These are phyloP conservation scores for Saccharomycopsis hybrid DNA, from an alignment of 1,139 yeast genomes.

Conservation along the genomic window DNA sequence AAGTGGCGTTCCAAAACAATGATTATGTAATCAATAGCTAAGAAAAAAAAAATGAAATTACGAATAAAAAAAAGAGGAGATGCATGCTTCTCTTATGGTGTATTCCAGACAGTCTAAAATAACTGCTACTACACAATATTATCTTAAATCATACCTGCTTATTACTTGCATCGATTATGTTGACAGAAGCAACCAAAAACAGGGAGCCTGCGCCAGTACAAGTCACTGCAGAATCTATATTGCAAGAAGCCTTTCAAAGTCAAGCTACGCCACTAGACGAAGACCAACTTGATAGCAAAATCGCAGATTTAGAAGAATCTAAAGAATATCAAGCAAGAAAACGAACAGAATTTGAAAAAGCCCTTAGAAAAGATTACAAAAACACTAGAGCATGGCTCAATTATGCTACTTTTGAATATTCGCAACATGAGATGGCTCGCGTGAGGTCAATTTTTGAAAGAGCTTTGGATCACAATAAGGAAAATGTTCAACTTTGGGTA, in stretches of 20 bases:
- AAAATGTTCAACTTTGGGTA: conserved; percentile 79
- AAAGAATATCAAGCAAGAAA: conserved; percentile 68
- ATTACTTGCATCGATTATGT: no score
- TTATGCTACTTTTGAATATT: conserved; percentile 83
- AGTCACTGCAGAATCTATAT: conserved; percentile 50
- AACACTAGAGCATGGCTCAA: conserved; percentile 88
- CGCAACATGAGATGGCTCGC: conserved; percentile 67
- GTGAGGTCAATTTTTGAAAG: conserved; percentile 88
- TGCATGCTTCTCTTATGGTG: no score
- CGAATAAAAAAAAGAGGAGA: no score
- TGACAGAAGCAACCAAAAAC: neutral
- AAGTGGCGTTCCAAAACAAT: no score
- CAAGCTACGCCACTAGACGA: conserved; percentile 36
- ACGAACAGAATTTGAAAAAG: conserved; percentile 79
- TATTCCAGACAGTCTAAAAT: no score
- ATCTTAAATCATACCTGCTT: neutral
- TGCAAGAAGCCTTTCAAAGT: conserved; percentile 46
- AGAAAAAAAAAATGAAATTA: no score
- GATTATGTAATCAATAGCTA: no score
- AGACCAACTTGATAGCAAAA: conserved; percentile 45
- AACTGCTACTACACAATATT: no score
- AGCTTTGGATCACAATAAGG: conserved; percentile 70
- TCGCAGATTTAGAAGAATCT: conserved; percentile 76
- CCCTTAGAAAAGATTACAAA: conserved; percentile 71
- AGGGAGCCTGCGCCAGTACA: conserved; percentile 28